These are phyloP conservation scores for Cyclotella distinguenda DNA, from an alignment of 108 stramenopile genomes.

Conservation along the genomic window DNA sequence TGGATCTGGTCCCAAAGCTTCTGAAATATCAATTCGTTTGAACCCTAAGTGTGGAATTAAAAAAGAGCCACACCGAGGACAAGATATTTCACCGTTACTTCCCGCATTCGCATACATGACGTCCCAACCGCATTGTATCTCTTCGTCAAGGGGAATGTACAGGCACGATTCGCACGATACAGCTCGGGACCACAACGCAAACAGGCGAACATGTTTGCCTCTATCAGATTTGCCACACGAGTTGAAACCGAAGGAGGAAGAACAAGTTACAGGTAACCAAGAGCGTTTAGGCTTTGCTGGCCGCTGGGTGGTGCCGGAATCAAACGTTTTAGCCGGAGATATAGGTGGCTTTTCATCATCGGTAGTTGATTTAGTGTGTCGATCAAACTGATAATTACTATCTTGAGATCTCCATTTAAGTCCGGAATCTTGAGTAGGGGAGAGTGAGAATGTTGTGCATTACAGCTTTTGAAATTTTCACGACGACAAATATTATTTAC, in stretches of 20 bases:
- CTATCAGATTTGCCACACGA: not conserved
- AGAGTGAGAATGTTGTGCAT: not conserved
- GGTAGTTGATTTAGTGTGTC: not conserved
- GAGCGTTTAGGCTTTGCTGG: constrained; percentile 29
- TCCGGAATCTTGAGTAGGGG: constrained; percentile 63
- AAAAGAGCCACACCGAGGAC: constrained; percentile 65
- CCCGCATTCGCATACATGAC: constrained; percentile 48
- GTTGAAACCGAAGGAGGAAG: constrained; percentile 63
- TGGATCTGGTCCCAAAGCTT: constrained; percentile 7
- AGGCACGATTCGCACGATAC: constrained; percentile 63
- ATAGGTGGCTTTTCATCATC: constrained; percentile 10
- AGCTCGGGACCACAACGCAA: constrained; percentile 80
- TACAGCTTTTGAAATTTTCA: not conserved
- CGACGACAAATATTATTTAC: not conserved
- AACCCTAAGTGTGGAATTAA: constrained; percentile 67
- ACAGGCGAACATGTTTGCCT: constrained; percentile 31
- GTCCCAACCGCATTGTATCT: constrained; percentile 86
- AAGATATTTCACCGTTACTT: constrained; percentile 44
- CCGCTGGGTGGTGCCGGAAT: constrained; percentile 26
- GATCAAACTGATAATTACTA: constrained; percentile 4
- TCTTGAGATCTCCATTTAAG: constrained; percentile 59
- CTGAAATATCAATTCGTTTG: constrained; percentile 43
- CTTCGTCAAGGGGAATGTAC: constrained; percentile 85
- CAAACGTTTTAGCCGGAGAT: constrained; percentile 42
- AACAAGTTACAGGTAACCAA: constrained; percentile 72